Evolutionary conservation across 345 rosid species (phyloP), one percentile per base, ranked within the genome.

Genomic region (Litchi chinensis): DNA sequence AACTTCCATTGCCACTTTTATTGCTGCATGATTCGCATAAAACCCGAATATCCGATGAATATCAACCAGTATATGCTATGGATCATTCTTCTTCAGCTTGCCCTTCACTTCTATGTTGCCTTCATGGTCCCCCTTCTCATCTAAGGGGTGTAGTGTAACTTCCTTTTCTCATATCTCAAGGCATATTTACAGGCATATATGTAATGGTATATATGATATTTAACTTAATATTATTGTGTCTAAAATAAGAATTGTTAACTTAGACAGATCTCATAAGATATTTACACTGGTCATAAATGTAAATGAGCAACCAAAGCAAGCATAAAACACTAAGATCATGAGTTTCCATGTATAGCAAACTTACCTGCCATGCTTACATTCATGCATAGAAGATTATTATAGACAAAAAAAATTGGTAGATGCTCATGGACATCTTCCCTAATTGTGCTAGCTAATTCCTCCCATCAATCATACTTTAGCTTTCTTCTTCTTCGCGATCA

Each of bases 41-140:
- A 32, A 21, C 15, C 39, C 77, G 87, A 85, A 87, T 83, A 85
- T 85, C 72, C 85, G 48, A 56, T 71, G 26, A 46, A 70, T 75
- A 22, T 48, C 44, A 70, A 67, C 16, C 10, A 65, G 87, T 70
- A 81, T 71, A 82, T 86, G 71, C 87, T 18, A 52, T 18, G 85
- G 81, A 79, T 83, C 68, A 86, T 83, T 86, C 89, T 81, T 57
- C 54, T 59, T 68, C 69, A 79, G 68, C 67, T 54, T 79, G 24
- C 52, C 68, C 71, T 79, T 79, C 72, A 60, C 65, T 65, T 52
- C 66, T 32, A 32, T 32, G 71, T 79, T 79, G 54, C 72, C 50
- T 26, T 63, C 57, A 80, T 79, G 86, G 88, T 81, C 85, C 88
- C 85, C 84, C 74, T 75, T 79, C 46, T n/a, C 65, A 73, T 16